Conservation (phyloP, 2,329 filamentous ascomycete genomes). For the Endothia cerciana region DNA sequence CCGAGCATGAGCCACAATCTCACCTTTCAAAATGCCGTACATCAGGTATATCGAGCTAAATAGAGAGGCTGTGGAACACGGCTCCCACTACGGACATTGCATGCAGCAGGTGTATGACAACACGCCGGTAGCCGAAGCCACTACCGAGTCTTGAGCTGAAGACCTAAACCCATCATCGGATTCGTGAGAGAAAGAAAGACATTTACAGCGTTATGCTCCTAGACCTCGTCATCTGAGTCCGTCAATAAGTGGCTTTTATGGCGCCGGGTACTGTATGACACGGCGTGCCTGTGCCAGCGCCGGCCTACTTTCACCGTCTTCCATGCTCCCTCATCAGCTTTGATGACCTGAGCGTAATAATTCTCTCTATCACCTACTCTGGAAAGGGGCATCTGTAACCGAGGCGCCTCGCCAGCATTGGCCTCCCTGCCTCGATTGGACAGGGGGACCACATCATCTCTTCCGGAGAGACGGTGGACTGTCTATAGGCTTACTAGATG, state of each 20-base stretch:
- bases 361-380: not conserved
- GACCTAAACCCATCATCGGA: not conserved
- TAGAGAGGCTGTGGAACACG: not conserved
- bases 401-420: not conserved
- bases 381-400: not conserved
- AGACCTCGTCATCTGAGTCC: not conserved
- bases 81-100: not conserved
- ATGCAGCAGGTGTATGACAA: not conserved
- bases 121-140: constrained; percentile 2
- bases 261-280: not conserved
- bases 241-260: constrained; percentile 1
- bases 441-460: not conserved
- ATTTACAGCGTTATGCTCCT: not conserved
- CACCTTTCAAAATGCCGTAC: not conserved
- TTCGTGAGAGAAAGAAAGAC: not conserved
- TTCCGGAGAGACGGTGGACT: not conserved
- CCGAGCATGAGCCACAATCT: not conserved
- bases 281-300: not conserved
- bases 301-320: not conserved
- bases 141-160: not conserved
- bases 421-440: not conserved
- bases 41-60: not conserved
- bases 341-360: not conserved
- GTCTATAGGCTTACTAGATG: not conserved
- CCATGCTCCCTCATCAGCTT: not conserved